Evolutionary conservation across 768 basidiomycete species (phyloP).

Genomic region (Gloeopeniophorella convolvens): DNA sequence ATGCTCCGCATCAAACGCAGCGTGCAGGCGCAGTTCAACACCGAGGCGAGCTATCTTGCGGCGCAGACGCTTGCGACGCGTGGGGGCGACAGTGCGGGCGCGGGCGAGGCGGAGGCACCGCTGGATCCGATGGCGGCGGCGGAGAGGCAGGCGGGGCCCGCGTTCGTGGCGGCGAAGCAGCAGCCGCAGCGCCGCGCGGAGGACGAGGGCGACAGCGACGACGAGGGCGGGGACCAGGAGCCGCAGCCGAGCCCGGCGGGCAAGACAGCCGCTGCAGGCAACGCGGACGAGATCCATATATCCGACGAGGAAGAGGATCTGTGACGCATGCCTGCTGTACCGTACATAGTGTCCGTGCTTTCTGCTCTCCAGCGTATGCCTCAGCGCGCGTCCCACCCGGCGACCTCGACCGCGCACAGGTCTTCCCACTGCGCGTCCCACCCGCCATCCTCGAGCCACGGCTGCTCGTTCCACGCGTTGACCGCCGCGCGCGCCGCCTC

Average conservation of each 20-base stretch:
- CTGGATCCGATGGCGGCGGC: conserved; percentile 86
- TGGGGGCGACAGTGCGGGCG: conserved; percentile 44
- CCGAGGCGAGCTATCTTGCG: conserved; percentile 87
- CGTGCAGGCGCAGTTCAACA: conserved; percentile 98
- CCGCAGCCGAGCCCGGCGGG: too few species aligned
- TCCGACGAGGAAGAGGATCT: conserved; percentile 70
- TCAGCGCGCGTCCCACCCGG: conserved; percentile 49
- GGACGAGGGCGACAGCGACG: conserved; percentile 30
- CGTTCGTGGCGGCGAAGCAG: conserved; percentile 70
- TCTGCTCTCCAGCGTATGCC: too few species aligned
- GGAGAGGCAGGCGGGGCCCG: conserved; percentile 56
- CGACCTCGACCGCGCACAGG: conserved; percentile 68
- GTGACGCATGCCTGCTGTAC: conserved; percentile 29
- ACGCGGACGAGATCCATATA: conserved; percentile 84
- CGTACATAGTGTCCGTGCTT: too few species aligned
- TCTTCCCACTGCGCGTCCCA: conserved; percentile 78
- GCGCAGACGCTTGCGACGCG: conserved; percentile 79
- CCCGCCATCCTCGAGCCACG: conserved; percentile 55
- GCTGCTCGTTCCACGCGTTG: conserved; percentile 62
- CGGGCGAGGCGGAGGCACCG: conserved; percentile 34
- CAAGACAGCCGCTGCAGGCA: conserved; percentile 34
- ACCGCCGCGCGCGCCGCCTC: conserved; percentile 60
- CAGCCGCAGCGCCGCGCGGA: conserved; percentile 39
- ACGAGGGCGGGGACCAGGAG: too few species aligned
- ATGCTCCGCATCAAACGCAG: conserved; percentile 95